Conservation (phyloP, 2,329 filamentous ascomycete species). For the Microcyclosporella mali region DNA sequence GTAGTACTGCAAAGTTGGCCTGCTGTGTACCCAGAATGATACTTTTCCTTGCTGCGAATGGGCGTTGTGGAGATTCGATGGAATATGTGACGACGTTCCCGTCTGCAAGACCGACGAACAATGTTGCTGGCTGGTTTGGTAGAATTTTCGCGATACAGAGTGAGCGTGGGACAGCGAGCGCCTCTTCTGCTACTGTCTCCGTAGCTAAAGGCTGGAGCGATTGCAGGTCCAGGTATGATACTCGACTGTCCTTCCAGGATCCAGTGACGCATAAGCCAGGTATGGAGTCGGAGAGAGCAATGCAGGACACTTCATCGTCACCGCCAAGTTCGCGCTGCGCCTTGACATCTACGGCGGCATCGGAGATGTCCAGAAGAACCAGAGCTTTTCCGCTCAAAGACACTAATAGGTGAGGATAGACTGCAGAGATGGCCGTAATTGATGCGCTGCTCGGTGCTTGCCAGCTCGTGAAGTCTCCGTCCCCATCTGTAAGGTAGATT, state of each 20-base stretch:
- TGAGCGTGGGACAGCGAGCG: conserved; percentile 73
- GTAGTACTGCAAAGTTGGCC: conserved; percentile 71
- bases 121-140: conserved; percentile 58
- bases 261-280: conserved; percentile 68
- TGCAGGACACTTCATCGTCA: conserved; percentile 75
- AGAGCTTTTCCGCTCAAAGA: conserved; percentile 70
- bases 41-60: conserved; percentile 67
- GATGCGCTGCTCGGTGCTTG: conserved; percentile 40
- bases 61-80: conserved; percentile 55
- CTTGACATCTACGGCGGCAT: conserved; percentile 51
- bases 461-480: conserved; percentile 55
- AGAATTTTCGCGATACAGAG: conserved; percentile 75
- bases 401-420: conserved; percentile 62
- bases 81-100: conserved; percentile 82
- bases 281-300: conserved; percentile 64
- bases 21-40: conserved; percentile 81
- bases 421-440: conserved; percentile 75
- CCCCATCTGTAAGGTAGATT: conserved; percentile 57
- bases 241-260: conserved; percentile 77
- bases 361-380: conserved; percentile 58
- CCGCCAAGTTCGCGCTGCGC: conserved; percentile 56
- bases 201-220: conserved; percentile 61
- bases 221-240: conserved; percentile 66
- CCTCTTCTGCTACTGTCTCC: conserved; percentile 49
- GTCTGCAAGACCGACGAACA: conserved; percentile 88